These are phyloP conservation scores for Coniella vitis DNA, from an alignment of 2,329 filamentous ascomycete species.

Conservation along the genomic window DNA sequence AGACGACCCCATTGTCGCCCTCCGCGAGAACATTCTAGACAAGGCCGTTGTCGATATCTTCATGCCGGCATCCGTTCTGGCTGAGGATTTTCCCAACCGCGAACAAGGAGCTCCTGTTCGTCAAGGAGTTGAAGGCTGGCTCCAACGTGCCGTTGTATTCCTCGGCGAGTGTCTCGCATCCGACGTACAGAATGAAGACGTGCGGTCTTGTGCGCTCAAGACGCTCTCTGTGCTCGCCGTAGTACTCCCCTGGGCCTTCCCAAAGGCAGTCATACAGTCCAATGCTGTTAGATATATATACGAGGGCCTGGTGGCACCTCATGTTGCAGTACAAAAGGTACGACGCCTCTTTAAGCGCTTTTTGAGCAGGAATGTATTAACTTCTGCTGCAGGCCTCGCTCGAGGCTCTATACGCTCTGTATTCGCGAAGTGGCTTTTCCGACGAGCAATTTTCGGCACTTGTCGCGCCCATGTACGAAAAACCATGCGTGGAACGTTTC, in stretches of 20 bases:
- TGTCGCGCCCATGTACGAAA: constrained; percentile 71
- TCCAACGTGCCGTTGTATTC: constrained; percentile 67
- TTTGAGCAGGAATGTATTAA: constrained; percentile 17
- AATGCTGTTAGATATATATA: constrained; percentile 65
- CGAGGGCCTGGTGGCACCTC: constrained; percentile 60
- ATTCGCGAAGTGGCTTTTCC: constrained; percentile 65
- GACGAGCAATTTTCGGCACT: constrained; percentile 73
- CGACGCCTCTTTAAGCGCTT: constrained; percentile 20
- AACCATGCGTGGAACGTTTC: constrained; percentile 64
- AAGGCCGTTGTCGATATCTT: constrained; percentile 91
- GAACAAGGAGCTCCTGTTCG: constrained; percentile 63
- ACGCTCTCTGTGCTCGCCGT: constrained; percentile 71
- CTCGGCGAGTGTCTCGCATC: constrained; percentile 66
- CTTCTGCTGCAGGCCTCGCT: constrained; percentile 56
- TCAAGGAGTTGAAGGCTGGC: constrained; percentile 79
- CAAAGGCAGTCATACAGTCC: constrained; percentile 68
- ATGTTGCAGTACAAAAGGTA: constrained; percentile 70
- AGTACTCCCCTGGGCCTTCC: constrained; percentile 80
- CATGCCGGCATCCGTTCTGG: constrained; percentile 68
- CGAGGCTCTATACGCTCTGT: constrained; percentile 78
- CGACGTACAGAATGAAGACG: constrained; percentile 55
- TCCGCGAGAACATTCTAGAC: constrained; percentile 78
- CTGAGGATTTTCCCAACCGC: constrained; percentile 69
- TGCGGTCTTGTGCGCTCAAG: constrained; percentile 67
- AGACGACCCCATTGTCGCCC: constrained; percentile 77